Base-by-base conservation (phyloP, 495 filamentous ascomycete genomes). In the Penicillium turbatum region DNA sequence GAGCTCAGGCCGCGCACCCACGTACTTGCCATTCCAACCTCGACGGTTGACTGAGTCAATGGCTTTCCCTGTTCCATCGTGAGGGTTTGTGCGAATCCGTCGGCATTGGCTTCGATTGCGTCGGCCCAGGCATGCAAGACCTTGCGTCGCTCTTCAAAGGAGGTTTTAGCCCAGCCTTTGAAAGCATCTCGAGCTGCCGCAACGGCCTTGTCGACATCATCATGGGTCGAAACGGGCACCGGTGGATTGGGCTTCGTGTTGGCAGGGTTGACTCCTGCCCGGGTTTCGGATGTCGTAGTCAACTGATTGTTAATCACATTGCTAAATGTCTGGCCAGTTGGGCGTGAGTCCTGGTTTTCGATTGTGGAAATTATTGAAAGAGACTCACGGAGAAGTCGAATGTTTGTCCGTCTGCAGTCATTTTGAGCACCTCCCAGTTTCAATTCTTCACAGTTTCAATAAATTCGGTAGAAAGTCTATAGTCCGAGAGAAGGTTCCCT, bases 21-120 rank as follows among this genome's bases (percentile, higher is more conserved):
- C 0, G 7, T 24, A 16, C 59, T 5, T 2, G 61, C 59, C 59
- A 65, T 61, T 5, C 39, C 60, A 0, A 74, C 47, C 38, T 75
- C 72, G 2, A 30, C 24, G 2, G 51, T 15, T 16, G 65, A 47
- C 38, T 69, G 63, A 17, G 13, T 50, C 12, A 72, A 54, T 0
- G 82, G 81, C 62, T 86, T 85, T 43, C 83, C 83, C 16, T 77
- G 73, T 60, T 86, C 83, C 48, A 70, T 68, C 16, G 72, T 77
- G 16, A 86, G 65, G 8, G 83, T 67, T 12, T 71, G 60, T 10
- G 72, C 72, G 51, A 85, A 73, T 2, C 72, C 69, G 2, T 76
- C 71, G 8, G 55, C 51, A 57, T 83, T 67, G 6, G 55, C 62
- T 13, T 70, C 60, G 30, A 81, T 66, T 8, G 71, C 69, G 43